Conservation (phyloP, 2,329 filamentous ascomycete species). For the Epichloe brachyelytri region DNA sequence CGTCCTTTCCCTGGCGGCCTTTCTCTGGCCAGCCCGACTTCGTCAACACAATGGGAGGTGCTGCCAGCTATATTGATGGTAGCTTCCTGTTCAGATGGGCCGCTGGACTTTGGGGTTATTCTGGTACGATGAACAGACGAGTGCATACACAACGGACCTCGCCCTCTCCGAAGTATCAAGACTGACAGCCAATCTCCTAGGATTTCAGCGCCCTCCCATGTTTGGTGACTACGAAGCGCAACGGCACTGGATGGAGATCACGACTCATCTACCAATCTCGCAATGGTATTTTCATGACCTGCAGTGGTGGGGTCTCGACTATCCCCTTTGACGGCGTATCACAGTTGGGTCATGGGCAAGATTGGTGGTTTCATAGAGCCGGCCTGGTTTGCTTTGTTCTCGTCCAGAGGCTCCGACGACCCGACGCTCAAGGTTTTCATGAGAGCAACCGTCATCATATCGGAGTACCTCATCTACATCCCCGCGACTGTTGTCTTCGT, state of each 20-base stretch:
- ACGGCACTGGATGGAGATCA: conserved; percentile 97
- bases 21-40: conserved; percentile 85
- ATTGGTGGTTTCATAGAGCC: conserved; percentile 70
- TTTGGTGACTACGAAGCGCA: conserved; percentile 97
- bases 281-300: conserved; percentile 98
- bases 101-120: conserved; percentile 87
- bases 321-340: conserved; percentile 96
- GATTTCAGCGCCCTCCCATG: conserved; percentile 73
- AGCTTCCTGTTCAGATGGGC: conserved; percentile 87
- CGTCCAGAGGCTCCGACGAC: conserved; percentile 71
- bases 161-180: background rate
- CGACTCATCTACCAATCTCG: conserved; percentile 73
- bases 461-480: conserved; percentile 81
- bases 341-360: conserved; percentile 89
- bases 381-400: conserved; percentile 75
- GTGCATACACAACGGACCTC: background rate
- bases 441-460: conserved; percentile 81
- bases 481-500: conserved; percentile 79
- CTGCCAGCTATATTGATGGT: conserved; percentile 80
- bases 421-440: conserved; percentile 82
- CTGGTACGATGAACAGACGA: conserved; percentile 40
- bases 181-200: conserved; percentile 27
- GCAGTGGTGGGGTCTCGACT: conserved; percentile 95
- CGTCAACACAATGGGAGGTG: conserved; percentile 81
- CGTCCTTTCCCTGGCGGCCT: conserved; percentile 81